phyloP scores from a whole-genome alignment of 441 rosid species.

The Francoa sonchifolia region DNA sequence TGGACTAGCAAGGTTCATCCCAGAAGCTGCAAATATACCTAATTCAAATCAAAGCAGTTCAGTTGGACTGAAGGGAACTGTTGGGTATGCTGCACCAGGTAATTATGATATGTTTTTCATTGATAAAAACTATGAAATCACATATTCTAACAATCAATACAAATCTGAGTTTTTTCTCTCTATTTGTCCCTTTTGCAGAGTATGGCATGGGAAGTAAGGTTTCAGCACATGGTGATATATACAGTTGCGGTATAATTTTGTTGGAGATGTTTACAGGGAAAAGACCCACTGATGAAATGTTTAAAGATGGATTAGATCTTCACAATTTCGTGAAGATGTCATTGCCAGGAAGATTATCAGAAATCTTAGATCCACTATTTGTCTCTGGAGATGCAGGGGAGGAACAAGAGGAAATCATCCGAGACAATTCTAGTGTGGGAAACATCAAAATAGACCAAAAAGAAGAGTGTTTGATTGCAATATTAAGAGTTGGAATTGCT shows the following conservation, averaged over 20 bases:
- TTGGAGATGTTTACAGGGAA: conserved; percentile 2
- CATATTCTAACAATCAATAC: not conserved
- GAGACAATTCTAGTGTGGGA: too few relatives aligned
- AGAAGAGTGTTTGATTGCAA: not conserved
- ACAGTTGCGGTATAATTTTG: not conserved
- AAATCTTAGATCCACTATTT: not conserved
- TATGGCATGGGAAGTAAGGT: conserved; percentile 1
- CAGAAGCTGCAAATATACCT: not conserved
- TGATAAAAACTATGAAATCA: not conserved
- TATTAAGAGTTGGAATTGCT: conserved; percentile 9
- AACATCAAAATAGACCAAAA: not conserved
- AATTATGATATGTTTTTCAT: not conserved
- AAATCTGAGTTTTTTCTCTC: not conserved
- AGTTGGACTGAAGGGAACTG: not conserved
- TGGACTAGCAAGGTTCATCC: not conserved
- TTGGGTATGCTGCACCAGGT: conserved; percentile 3
- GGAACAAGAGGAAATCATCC: too few relatives aligned
- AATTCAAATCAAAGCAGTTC: not conserved
- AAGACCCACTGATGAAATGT: too few relatives aligned
- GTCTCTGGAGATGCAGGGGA: not conserved
- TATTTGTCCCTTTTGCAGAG: not conserved
- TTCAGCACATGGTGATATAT: not conserved
- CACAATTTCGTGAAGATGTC: not conserved
- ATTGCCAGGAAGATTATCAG: not conserved
- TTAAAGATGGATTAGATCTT: not conserved